These are phyloP conservation scores for Coemansia sp. DNA, from an alignment of 192 early-diverging fungal species.

Conservation along the genomic window DNA sequence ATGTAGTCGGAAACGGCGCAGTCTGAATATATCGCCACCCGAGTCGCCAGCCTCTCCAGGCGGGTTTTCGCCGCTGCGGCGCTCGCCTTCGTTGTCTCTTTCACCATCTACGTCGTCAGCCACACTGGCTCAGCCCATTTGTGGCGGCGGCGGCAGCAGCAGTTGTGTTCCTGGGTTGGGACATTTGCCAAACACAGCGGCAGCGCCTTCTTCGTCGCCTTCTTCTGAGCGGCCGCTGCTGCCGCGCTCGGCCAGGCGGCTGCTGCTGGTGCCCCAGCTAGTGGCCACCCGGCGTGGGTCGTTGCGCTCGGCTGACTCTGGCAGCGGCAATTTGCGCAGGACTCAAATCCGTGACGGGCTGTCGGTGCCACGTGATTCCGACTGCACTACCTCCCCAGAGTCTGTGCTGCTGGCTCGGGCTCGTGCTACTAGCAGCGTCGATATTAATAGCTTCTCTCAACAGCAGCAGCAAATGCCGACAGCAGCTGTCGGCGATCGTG, in stretches of 20 bases:
- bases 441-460: background rate
- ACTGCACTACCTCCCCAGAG: background rate
- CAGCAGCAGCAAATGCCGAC: background rate
- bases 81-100: constrained; percentile 5
- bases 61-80: background rate
- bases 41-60: background rate
- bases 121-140: background rate
- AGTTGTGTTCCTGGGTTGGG: constrained; percentile 5
- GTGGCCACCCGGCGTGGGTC: background rate
- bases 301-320: background rate
- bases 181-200: background rate
- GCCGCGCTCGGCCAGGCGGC: constrained; percentile 5
- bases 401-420: background rate
- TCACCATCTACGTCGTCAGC: constrained; percentile 6
- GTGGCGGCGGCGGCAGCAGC: constrained; percentile 9
- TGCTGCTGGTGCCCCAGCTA: background rate
- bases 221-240: background rate
- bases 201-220: background rate
- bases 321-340: constrained; percentile 22
- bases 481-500: background rate
- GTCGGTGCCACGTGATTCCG: constrained; percentile 3
- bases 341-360: constrained; percentile 5
- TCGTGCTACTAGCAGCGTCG: constrained; percentile 1
- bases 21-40: constrained; percentile 11
- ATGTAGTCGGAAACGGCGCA: constrained; percentile 18